Base-by-base conservation (phyloP, 352 stramenopile species). In the Globisporangium solare region DNA sequence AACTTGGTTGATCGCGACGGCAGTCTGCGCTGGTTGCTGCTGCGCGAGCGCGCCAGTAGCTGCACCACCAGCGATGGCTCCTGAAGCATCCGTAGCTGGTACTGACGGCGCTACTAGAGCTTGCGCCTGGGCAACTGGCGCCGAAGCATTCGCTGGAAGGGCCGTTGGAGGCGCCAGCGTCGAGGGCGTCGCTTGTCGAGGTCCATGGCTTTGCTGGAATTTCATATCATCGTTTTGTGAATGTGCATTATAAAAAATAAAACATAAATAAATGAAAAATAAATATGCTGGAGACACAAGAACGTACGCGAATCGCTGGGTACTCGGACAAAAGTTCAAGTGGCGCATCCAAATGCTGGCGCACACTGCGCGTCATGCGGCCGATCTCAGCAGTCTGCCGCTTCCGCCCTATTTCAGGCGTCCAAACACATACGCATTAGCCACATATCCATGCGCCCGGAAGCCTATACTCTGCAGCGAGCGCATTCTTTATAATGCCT, bases 291-390 rank as follows among this genome's bases (percentile, higher is more conserved):
- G 21, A n/a, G n/a, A 39, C 12, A 51, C 24, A 59, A 14, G 39
- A 8, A 75, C 73, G 50, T 65, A 89, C 80, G 10, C 81, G 62
- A 15, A 66, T 61, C 37, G 67, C 46, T 10, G 80, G 76, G 47
- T 83, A 77, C 58, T 92, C 81, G 17, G 72, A 70, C 42, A 90
- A 60, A 48, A 92, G 65, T 56, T 92, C 82, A 24, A 92, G 67
- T 21, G 82, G 82, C 21, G 79, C 79, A 39, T 83, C 77, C 45
- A 92, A 55, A 55, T 92, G 82, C 65, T 92, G 82, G 3, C 82
- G 82, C 43, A 92, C 82, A 60, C 79, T 89, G 22, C 82, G 69
- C 8, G 82, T 92, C 79, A 92, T 90, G 46, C 82, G 76, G 0
- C 74, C 77, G 14, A 81, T 63, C 66, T 91, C 81, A 17, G 69